A percentile compares a stretch with the other conserved stretches of the same genome.
Evolutionary conservation across 139 green algal genomes (phyloP).

Genomic region (Coccomyxa sp.): DNA sequence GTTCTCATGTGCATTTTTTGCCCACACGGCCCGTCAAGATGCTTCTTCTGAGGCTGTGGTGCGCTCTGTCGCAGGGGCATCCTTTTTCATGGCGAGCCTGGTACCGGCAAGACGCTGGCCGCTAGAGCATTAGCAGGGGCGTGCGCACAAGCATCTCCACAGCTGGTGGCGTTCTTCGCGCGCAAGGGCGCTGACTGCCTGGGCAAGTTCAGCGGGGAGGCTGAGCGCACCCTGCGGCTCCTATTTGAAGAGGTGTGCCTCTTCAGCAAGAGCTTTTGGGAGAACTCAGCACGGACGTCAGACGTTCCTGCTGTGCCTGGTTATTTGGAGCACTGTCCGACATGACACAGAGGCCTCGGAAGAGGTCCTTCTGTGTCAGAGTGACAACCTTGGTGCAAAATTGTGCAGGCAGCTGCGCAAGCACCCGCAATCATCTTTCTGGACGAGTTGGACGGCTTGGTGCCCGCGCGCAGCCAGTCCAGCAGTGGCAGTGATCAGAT

Average conservation of each 20-base stretch:
- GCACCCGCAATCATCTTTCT: constrained; percentile 86
- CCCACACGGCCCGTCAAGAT: not conserved
- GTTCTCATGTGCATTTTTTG: not conserved
- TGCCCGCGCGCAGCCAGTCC: constrained; percentile 28
- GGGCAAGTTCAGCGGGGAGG: constrained; percentile 85
- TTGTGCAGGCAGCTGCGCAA: constrained; percentile 40
- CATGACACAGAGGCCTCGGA: too few relatives aligned
- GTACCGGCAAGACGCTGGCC: constrained; percentile 70
- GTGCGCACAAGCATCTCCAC: constrained; percentile 25
- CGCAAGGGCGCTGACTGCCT: constrained; percentile 85
- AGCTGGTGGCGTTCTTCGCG: constrained; percentile 73
- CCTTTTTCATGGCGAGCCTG: constrained; percentile 58
- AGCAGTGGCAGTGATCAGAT: constrained; percentile 49
- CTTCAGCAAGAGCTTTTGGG: too few relatives aligned
- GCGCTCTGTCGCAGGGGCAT: constrained; percentile 49
- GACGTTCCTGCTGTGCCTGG: too few relatives aligned
- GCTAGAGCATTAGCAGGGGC: constrained; percentile 63
- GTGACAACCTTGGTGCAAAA: too few relatives aligned
- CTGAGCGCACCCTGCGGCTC: constrained; percentile 78
- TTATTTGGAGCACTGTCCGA: too few relatives aligned
- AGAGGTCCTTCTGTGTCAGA: too few relatives aligned
- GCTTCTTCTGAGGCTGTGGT: not conserved
- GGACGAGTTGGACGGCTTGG: constrained; percentile 85
- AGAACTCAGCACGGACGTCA: too few relatives aligned
- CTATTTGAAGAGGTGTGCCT: constrained; percentile 70